Evolutionary conservation across 352 stramenopile species (phyloP), one percentile per base, ranked within the genome.

Genomic region (Phytophthora constricta): DNA sequence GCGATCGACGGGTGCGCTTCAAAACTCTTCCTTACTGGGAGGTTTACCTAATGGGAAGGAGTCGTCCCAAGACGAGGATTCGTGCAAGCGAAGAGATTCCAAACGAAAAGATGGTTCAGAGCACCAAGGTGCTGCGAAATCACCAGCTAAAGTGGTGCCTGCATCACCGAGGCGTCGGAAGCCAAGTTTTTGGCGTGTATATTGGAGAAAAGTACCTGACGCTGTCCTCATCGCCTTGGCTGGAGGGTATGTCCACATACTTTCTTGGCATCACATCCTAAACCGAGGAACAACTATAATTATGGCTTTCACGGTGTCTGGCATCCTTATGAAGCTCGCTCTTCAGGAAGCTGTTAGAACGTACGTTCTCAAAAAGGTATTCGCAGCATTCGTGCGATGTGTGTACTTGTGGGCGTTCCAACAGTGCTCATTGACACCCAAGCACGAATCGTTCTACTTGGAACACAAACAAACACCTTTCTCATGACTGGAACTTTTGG

Each of bases 381-480:
- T 23, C 26, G 70, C 7, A 68, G 76, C 48, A 72, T 65, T 9
- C 74, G 71, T 25, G 71, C 54, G 5, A 82, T 79, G 51, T 75
- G 62, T 20, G 41, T 82, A 9, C 34, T 62, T 0, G 68, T 82
- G 2, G 74, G 70, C 5, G n/a, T 79, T 2, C 74, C 70, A 5
- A 76, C 74, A 5, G 68, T 82, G 2, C 43, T 82, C 5, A 70
- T 82, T 28, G 70, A 82, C 41, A 82, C 74, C 4, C 74, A 82
- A 31, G 52, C 74, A n/a, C 70, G 74, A 16, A 58, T 82, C 13
- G 46, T 70, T 43, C 33, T 82, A 19, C 70, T 76, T n/a, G 56
- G 66, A 4, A 47, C 56, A 2, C 58, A 75, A 5, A 70, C 34
- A 3, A 56, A 39, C 20, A 20, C 34, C 1, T 39, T 58, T 16